Conservation (phyloP, 306 rosid species). For the Dryas octopetala region DNA sequence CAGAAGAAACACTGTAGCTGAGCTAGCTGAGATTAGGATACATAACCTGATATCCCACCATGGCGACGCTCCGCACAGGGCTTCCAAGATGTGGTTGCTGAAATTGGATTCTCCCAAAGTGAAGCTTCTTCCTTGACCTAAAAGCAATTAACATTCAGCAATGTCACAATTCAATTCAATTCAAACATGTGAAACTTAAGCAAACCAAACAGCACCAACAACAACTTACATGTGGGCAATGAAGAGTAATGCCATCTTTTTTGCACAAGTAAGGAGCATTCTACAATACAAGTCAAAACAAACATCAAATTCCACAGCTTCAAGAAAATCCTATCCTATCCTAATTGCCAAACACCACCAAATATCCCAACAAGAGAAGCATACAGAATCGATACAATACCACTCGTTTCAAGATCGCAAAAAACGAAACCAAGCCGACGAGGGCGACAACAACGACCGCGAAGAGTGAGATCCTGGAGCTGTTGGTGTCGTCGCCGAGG, state of each 20-base stretch:
- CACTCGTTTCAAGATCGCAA: conserved; percentile 56
- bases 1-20: background rate
- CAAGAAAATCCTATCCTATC: background rate
- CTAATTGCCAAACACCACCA: background rate
- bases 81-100: conserved; percentile 95
- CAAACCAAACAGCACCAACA: conserved; percentile 19
- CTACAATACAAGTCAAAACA: conserved; percentile 28
- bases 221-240: conserved; percentile 84
- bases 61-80: conserved; percentile 95
- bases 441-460: conserved; percentile 42
- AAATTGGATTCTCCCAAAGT: conserved; percentile 96
- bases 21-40: background rate
- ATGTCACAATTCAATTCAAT: background rate
- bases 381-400: conserved; percentile 46
- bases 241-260: conserved; percentile 91
- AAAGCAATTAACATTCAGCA: conserved; percentile 1
- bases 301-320: background rate
- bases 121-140: conserved; percentile 91
- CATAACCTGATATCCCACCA: conserved; percentile 72
- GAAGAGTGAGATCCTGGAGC: conserved; percentile 72
- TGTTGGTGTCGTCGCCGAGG: conserved; percentile 62
- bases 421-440: conserved; percentile 46
- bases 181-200: background rate
- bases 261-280: conserved; percentile 86
- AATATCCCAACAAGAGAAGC: background rate